These are phyloP conservation scores for Phytophthora tubulina DNA, from an alignment of 352 stramenopile genomes.

Conservation along the genomic window DNA sequence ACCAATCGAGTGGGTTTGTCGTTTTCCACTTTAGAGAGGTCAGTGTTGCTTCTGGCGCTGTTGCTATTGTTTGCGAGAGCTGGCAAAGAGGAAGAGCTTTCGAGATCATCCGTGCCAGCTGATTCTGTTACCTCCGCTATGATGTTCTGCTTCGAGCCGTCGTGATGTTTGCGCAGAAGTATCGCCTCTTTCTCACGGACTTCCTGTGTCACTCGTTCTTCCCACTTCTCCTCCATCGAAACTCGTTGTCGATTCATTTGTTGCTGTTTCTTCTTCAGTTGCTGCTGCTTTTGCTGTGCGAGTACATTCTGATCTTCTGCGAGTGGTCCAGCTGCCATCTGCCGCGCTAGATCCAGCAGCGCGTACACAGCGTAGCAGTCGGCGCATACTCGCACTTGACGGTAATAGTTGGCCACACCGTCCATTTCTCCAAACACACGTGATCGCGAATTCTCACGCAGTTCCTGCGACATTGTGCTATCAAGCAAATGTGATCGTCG, in stretches of 20 bases:
- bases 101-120: neutral
- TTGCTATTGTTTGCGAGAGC: conserved; percentile 18
- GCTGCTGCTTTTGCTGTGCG: conserved; percentile 38
- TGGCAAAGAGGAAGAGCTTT: conserved; percentile 14
- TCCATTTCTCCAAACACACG: conserved; percentile 69
- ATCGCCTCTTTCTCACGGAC: conserved; percentile 63
- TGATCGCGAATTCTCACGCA: conserved; percentile 59
- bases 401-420: conserved; percentile 80
- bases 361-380: conserved; percentile 91
- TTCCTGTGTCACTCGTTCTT: conserved; percentile 49
- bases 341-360: conserved; percentile 79
- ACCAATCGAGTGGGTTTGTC: conserved; percentile 2
- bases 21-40: conserved; percentile 5
- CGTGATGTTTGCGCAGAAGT: conserved; percentile 25
- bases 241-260: conserved; percentile 22
- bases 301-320: conserved; percentile 12
- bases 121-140: conserved; percentile 1
- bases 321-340: conserved; percentile 36
- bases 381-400: conserved; percentile 84
- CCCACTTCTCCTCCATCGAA: conserved; percentile 57
- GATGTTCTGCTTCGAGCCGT: conserved; percentile 2
- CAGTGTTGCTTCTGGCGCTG: conserved; percentile 8
- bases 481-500: conserved; percentile 51
- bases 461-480: conserved; percentile 60
- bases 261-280: conserved; percentile 32